A percentile compares a stretch with the other conserved stretches of the same genome.
Evolutionary conservation across 495 filamentous ascomycete genomes (phyloP).

Genomic region (Penicillium nucicola): DNA sequence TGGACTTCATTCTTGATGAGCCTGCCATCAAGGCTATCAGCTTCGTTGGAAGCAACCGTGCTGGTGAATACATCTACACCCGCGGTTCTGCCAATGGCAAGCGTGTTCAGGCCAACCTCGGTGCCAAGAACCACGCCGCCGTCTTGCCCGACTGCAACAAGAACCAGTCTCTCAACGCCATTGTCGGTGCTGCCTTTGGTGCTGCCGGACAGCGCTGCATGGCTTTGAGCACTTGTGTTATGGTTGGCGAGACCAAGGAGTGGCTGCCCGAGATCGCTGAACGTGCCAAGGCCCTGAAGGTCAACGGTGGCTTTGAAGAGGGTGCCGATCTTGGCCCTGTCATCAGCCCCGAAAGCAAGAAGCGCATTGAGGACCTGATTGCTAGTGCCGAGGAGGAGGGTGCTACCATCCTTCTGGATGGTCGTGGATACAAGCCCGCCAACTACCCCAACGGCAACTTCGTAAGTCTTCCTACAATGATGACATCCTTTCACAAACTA

Average conservation of each 20-base stretch:
- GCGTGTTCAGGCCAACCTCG: slow-evolving; percentile 95
- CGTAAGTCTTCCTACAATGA: slow-evolving; percentile 42
- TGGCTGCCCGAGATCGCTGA: slow-evolving; percentile 93
- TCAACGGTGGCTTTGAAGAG: slow-evolving; percentile 93
- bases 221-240: slow-evolving; percentile 90
- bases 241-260: slow-evolving; percentile 89
- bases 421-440: slow-evolving; percentile 77
- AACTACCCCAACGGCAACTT: slow-evolving; percentile 98
- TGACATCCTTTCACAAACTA: background rate
- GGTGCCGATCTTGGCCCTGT: slow-evolving; percentile 96
- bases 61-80: slow-evolving; percentile 93
- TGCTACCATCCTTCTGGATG: slow-evolving; percentile 92
- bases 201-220: slow-evolving; percentile 97
- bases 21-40: slow-evolving; percentile 96
- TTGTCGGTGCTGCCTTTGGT: slow-evolving; percentile 92
- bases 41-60: slow-evolving; percentile 95
- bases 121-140: slow-evolving; percentile 97
- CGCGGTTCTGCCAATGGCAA: slow-evolving; percentile 89
- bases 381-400: slow-evolving; percentile 88
- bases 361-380: slow-evolving; percentile 86
- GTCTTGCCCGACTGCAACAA: slow-evolving; percentile 97
- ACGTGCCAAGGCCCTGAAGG: slow-evolving; percentile 81
- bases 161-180: slow-evolving; percentile 93
- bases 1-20: slow-evolving; percentile 97
- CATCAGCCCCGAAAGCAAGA: slow-evolving; percentile 88